A percentile compares a stretch with the other conserved stretches of the same genome.
Evolutionary conservation across 495 filamentous ascomycete species (phyloP).

Genomic region (Xylona heveae): DNA sequence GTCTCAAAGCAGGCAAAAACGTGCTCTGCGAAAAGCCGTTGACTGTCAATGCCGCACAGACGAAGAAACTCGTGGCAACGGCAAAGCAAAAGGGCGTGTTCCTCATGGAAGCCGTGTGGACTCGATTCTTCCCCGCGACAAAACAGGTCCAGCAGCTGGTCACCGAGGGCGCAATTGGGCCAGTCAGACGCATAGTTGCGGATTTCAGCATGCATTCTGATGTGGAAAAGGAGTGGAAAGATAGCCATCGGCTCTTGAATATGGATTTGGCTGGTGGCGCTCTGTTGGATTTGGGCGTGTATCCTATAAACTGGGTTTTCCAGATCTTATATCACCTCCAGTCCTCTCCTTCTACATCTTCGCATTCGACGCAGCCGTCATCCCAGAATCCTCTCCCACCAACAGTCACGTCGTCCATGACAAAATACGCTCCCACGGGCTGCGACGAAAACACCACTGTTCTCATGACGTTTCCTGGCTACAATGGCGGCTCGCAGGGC

Average conservation of each 20-base stretch:
- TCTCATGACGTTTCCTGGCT: constrained; percentile 47
- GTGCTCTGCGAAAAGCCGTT: constrained; percentile 90
- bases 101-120: constrained; percentile 96
- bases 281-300: constrained; percentile 69
- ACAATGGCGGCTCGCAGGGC: constrained; percentile 30
- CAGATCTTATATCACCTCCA: constrained; percentile 75
- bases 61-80: constrained; percentile 48
- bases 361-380: too few relatives aligned
- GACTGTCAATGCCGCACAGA: constrained; percentile 71
- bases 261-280: constrained; percentile 68
- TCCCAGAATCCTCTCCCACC: too few relatives aligned
- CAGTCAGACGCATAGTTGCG: constrained; percentile 54
- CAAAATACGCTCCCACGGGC: constrained; percentile 57
- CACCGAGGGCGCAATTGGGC: constrained; percentile 45
- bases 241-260: constrained; percentile 65
- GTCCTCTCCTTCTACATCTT: constrained; percentile 22
- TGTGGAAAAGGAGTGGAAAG: constrained; percentile 29
- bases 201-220: constrained; percentile 37
- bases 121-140: constrained; percentile 68
- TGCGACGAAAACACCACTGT: constrained; percentile 69
- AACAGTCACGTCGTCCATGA: constrained; percentile 37
- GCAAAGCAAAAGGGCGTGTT: constrained; percentile 69
- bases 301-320: constrained; percentile 84
- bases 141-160: constrained; percentile 56
- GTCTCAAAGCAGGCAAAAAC: constrained; percentile 62